Conservation (phyloP, 352 stramenopile genomes). For the Globisporangium spiculum region DNA sequence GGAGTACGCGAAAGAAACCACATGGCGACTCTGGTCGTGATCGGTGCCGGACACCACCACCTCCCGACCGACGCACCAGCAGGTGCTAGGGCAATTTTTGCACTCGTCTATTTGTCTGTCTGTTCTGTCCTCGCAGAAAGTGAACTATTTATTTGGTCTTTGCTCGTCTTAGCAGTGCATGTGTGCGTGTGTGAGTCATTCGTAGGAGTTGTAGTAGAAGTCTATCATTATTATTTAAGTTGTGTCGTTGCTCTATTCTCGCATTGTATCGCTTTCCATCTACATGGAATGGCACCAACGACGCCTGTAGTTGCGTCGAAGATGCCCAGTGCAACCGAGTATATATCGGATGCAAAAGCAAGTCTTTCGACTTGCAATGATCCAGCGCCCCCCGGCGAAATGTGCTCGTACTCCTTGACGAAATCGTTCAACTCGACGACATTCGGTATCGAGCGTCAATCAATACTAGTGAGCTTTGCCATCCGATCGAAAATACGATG, state of each 20-base stretch:
- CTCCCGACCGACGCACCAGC: slow-evolving; percentile 34
- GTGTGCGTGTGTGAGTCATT: slow-evolving; percentile 2
- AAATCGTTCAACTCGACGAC: too few relatives aligned
- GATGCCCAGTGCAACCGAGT: too few relatives aligned
- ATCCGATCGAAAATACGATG: too few relatives aligned
- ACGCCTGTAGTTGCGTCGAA: too few relatives aligned
- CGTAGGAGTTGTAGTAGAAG: neutral
- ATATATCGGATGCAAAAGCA: too few relatives aligned
- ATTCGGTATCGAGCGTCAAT: too few relatives aligned
- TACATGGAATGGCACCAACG: too few relatives aligned
- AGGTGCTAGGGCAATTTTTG: slow-evolving; percentile 18
- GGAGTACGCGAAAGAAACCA: slow-evolving; percentile 35
- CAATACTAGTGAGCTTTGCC: too few relatives aligned
- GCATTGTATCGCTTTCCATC: too few relatives aligned
- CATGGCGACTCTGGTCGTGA: slow-evolving; percentile 19
- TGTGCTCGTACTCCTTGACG: too few relatives aligned
- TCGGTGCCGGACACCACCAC: neutral
- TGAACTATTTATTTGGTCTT: neutral
- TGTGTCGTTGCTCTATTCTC: neutral
- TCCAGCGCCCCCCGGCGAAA: too few relatives aligned
- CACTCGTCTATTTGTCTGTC: neutral
- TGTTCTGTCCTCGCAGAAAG: neutral
- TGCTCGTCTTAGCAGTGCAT: neutral
- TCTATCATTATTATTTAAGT: neutral
- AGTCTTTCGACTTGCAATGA: too few relatives aligned